Evolutionary conservation across 176 grass and related monocot genomes (phyloP).

Genomic region (Triticum timopheevii): DNA sequence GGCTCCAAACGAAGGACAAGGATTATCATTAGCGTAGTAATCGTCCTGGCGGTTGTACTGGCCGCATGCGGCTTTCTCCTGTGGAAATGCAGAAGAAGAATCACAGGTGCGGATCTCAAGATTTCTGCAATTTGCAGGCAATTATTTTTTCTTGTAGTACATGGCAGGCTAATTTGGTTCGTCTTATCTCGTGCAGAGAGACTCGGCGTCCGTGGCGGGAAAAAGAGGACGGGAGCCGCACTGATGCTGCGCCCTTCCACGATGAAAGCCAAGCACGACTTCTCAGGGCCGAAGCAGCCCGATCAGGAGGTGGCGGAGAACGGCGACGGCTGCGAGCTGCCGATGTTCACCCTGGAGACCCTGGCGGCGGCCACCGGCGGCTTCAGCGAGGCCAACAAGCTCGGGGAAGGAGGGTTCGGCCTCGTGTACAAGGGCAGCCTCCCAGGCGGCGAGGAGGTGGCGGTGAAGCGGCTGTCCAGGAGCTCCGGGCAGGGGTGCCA

Average conservation of each 20-base stretch:
- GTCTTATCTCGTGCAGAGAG: constrained; percentile 12
- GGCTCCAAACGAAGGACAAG: constrained; percentile 1
- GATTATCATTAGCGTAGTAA: background rate
- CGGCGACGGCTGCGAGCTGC: constrained; percentile 56
- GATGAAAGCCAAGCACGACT: constrained; percentile 14
- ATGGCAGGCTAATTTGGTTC: background rate
- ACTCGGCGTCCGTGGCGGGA: constrained; percentile 15
- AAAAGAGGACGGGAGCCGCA: background rate
- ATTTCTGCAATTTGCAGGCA: background rate
- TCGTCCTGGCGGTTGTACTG: constrained; percentile 17
- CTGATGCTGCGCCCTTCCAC: background rate
- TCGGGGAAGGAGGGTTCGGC: constrained; percentile 90
- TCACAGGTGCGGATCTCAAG: constrained; percentile 31
- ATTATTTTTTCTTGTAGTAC: background rate
- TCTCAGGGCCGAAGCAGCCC: constrained; percentile 40
- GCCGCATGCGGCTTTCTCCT: constrained; percentile 32
- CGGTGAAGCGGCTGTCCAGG: constrained; percentile 68
- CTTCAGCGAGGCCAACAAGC: constrained; percentile 63
- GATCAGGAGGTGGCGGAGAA: constrained; percentile 44
- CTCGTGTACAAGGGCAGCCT: constrained; percentile 76
- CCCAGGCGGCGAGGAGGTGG: constrained; percentile 42
- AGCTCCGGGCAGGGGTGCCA: constrained; percentile 57
- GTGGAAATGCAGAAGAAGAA: constrained; percentile 51
- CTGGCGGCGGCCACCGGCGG: constrained; percentile 54
- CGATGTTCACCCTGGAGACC: constrained; percentile 53